Evolutionary conservation across 116 monocot genomes (phyloP).

Genomic region (Trichopus zeylanicus): DNA sequence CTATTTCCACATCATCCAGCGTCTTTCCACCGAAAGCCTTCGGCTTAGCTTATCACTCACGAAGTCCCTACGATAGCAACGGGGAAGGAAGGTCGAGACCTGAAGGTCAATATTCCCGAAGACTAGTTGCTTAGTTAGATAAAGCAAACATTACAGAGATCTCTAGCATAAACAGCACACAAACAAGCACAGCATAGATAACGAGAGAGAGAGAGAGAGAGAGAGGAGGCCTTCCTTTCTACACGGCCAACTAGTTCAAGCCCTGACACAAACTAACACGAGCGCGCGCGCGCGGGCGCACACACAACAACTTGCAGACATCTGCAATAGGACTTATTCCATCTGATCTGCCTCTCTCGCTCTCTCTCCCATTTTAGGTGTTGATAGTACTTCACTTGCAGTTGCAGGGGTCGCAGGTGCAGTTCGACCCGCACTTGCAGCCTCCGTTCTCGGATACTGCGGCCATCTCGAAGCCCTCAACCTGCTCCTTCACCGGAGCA

Average conservation of each 20-base stretch:
- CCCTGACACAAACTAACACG: background rate
- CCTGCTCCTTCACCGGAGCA: slow-evolving; percentile 26
- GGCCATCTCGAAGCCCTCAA: slow-evolving; percentile 1
- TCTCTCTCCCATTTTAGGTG: too few species aligned
- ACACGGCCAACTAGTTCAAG: background rate
- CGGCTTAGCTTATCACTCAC: too few species aligned
- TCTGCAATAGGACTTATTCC: background rate
- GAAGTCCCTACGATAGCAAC: too few species aligned
- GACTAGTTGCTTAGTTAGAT: too few species aligned
- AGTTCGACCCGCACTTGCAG: slow-evolving; percentile 31
- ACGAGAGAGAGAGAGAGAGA: background rate
- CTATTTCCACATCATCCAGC: background rate
- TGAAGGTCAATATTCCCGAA: background rate
- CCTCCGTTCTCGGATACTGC: slow-evolving; percentile 15
- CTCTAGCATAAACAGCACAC: background rate
- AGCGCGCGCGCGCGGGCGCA: too few species aligned
- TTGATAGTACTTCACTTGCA: slow-evolving; percentile 49
- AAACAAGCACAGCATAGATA: background rate
- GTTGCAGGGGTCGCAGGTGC: slow-evolving; percentile 41
- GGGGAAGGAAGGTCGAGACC: too few species aligned
- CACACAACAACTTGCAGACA: background rate
- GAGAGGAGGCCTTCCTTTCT: background rate
- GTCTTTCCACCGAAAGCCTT: too few species aligned
- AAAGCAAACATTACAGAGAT: too few species aligned
- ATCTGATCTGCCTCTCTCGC: background rate